Base-by-base conservation (phyloP, 148 eudicot genomes). In the Agrostemma githago region DNA sequence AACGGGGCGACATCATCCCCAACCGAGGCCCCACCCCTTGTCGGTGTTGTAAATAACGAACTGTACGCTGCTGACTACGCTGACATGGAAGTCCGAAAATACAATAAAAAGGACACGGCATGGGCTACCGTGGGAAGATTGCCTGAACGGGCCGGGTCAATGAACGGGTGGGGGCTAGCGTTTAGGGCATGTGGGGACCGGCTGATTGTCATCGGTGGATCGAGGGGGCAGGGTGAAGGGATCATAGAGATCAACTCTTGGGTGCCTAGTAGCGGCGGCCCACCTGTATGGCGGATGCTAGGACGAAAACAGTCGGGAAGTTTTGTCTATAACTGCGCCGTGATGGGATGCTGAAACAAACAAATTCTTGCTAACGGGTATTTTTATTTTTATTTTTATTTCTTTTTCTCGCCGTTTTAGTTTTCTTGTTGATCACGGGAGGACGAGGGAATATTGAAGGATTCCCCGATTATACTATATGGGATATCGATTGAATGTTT, bases 121-220 rank as follows among this genome's bases (percentile, higher is more conserved):
- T 93, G 98, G 98, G 66, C 44, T 3, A 82, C 89, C 0, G 80
- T 93, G 8, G 94, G 94, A 42, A 82, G 86, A 76, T 80, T 93
- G 89, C 98, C 98, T 15, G 89, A 89, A 70, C 76, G 96, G 7
- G 96, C 89, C 4, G 91, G 75, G 60, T 90, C 92, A 0, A 86
- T 88, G 94, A 85, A 88, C 20, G 98, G 98, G 5, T 93, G 98
- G 98, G 98, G 98, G 2, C 83, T 93, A 65, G 98, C 98, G 6
- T 93, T 93, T 66, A 78, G 92, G 82, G 98, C 89, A 3, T 93
- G 98, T 82, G 98, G 98, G 6, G 81, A 88, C 37, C 84, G 84
- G 21, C 79, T 93, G 19, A 88, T 93, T 48, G 91, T 90, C 20
- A 87, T 93, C 10, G 96, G 94, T 15, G 98, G 96, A 56, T 92